Percentiles rank a stretch among this genome's conserved stretches.
Conservation (phyloP, 768 basidiomycete species). For the Leccinum boreale region DNA sequence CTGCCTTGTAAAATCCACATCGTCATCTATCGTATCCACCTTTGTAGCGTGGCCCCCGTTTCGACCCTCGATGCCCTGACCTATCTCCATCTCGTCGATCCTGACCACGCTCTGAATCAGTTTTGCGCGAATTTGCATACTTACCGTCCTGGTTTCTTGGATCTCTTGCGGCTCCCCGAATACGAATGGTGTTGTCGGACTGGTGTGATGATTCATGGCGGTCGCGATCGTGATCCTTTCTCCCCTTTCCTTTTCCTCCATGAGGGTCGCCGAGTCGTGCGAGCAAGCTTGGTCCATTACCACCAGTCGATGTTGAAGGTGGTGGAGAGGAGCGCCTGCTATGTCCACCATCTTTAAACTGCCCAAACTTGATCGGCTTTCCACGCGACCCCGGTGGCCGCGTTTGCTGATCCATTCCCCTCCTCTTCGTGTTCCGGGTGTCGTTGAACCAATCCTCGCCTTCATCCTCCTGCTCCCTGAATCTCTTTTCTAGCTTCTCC, state of each 20-base stretch:
- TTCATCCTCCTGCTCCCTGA: slow-evolving; percentile 53
- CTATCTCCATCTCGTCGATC: slow-evolving; percentile 23
- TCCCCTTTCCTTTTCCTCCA: slow-evolving; percentile 4
- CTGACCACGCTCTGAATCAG: slow-evolving; percentile 15
- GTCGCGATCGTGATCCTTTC: slow-evolving; percentile 4
- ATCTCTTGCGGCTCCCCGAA: slow-evolving; percentile 31
- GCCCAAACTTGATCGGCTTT: slow-evolving; percentile 39
- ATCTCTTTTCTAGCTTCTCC: slow-evolving; percentile 51
- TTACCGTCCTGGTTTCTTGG: slow-evolving; percentile 11
- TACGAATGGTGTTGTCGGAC: slow-evolving; percentile 17
- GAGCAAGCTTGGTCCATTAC: slow-evolving; percentile 30
- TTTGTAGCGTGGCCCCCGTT: slow-evolving; percentile 45
- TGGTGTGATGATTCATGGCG: slow-evolving; percentile 5
- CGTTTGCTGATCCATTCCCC: slow-evolving; percentile 17
- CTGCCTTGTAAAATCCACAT: slow-evolving; percentile 35
- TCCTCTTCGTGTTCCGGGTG: slow-evolving; percentile 29
- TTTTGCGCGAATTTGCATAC: slow-evolving; percentile 8
- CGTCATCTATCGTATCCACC: slow-evolving; percentile 48
- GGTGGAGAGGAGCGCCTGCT: slow-evolving; percentile 22
- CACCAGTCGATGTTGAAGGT: slow-evolving; percentile 17
- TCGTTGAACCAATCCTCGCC: slow-evolving; percentile 65
- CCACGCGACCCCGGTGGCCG: slow-evolving; percentile 10
- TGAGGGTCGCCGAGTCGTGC: slow-evolving; percentile 28
- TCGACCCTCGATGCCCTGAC: slow-evolving; percentile 18
- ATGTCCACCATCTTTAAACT: slow-evolving; percentile 28